These are phyloP conservation scores for Annulohypoxylon truncatum DNA, from an alignment of 2,329 filamentous ascomycete species.

Conservation along the genomic window DNA sequence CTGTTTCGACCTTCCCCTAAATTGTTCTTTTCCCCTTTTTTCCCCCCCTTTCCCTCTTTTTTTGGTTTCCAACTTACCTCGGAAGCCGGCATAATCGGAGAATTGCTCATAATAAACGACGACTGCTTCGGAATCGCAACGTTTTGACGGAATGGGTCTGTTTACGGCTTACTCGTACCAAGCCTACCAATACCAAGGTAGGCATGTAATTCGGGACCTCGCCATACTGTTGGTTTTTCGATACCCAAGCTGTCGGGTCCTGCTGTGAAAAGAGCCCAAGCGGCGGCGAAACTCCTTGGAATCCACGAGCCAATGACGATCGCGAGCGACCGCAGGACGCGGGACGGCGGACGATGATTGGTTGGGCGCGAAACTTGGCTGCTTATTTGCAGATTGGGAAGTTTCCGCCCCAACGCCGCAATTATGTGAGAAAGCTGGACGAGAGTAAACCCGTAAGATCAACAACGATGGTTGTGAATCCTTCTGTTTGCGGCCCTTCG, in stretches of 20 bases:
- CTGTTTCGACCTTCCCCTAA: slow-evolving; percentile 4
- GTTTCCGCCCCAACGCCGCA: slow-evolving; percentile 33
- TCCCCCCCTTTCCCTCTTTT: background rate
- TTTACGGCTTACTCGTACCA: background rate
- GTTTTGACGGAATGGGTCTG: background rate
- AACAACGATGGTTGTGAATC: background rate
- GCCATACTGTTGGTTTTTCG: slow-evolving; percentile 4
- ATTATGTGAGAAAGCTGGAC: slow-evolving; percentile 8
- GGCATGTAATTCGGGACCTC: background rate
- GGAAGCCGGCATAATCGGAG: background rate
- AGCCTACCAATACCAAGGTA: background rate
- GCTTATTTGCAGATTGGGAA: slow-evolving; percentile 2
- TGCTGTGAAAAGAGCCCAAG: background rate
- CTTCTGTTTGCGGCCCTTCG: background rate
- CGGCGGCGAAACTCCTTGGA: slow-evolving; percentile 1
- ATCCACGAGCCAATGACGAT: slow-evolving; percentile 19
- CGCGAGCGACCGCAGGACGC: background rate
- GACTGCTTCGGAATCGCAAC: background rate
- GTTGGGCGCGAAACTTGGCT: background rate
- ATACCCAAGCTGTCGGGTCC: slow-evolving; percentile 21
- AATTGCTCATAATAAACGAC: background rate
- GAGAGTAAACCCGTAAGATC: background rate
- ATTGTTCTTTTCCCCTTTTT: background rate
- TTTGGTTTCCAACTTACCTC: background rate
- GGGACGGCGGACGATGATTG: slow-evolving; percentile 20